Base-by-base conservation (phyloP, 495 filamentous ascomycete species). In the Niebla homalea region DNA sequence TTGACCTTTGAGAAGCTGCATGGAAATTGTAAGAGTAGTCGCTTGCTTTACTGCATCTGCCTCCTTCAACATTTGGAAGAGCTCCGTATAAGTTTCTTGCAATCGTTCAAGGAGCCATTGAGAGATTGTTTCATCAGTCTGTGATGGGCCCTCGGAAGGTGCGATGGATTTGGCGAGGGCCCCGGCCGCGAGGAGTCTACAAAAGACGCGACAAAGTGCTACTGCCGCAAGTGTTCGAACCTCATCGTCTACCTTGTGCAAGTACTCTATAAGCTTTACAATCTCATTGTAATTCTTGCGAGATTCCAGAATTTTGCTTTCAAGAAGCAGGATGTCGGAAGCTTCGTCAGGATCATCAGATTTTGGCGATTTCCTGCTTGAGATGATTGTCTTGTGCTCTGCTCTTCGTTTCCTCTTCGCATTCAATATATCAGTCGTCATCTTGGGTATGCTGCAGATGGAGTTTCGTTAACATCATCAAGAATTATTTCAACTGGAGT, bases 261-360 rank as follows among this genome's bases (percentile, higher is more conserved):
- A 69, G 19, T 52, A 47, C 8, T 72, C 71, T 35, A 93, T 70
- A 37, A 97, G 65, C 0, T 70, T 80, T 8, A 80, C 79, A 59
- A 96, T 93, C 57, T 92, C 88, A 70, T 98, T 96, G 72, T 92
- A 95, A 64, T 94, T 73, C 62, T 85, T 85, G 51, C 81, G 83
- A 22, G 87, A 93, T 62, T 89, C 80, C 50, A 83, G 71, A 43
- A 94, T 84, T 53, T 87, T 79, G 52, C 74, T 69, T 68, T 94
- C 87, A 20, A 94, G 78, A 16, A 74, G 60, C 48, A 82, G 64
- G 49, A 92, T 81, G 45, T 77, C 72, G 29, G 29, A 32, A 32
- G 5, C 29, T 32, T 32, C 29, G 29, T 32, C 29, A 32, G 10
- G 29, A 11, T 12, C 29, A 32, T 32, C 0, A 32, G 29, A 2